Evolutionary conservation across 768 basidiomycete species (phyloP).

Genomic region (Termitomyces sp.): DNA sequence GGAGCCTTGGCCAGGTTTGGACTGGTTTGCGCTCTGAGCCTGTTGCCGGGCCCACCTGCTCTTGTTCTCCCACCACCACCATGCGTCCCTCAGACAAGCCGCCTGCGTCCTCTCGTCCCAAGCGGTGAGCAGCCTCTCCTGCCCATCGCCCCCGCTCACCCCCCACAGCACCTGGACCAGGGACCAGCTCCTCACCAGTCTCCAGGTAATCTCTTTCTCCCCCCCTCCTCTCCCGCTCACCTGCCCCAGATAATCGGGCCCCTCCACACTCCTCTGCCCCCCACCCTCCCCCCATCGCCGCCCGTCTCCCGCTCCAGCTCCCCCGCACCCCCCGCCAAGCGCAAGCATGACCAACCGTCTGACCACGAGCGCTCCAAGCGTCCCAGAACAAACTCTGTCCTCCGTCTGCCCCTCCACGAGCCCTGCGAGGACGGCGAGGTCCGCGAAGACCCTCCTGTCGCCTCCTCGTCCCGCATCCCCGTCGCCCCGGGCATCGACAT

Average conservation of each 20-base stretch:
- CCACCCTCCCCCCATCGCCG: slow-evolving; percentile 50
- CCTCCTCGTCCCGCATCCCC: slow-evolving; percentile 26
- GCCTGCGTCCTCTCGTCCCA: slow-evolving; percentile 22
- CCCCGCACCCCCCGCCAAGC: slow-evolving; percentile 45
- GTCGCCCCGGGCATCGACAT: slow-evolving; percentile 22
- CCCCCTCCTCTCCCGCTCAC: slow-evolving; percentile 12
- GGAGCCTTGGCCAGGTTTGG: slow-evolving; percentile 15
- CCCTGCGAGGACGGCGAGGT: slow-evolving; percentile 58
- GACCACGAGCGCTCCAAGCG: slow-evolving; percentile 47
- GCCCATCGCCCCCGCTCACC: slow-evolving; percentile 17
- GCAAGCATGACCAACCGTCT: slow-evolving; percentile 40
- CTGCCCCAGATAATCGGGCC: slow-evolving; percentile 39
- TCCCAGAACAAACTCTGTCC: slow-evolving; percentile 35
- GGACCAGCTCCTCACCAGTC: slow-evolving; percentile 47
- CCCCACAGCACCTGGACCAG: slow-evolving; percentile 46
- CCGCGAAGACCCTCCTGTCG: slow-evolving; percentile 39
- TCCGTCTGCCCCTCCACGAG: slow-evolving; percentile 28
- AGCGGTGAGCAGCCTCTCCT: slow-evolving; percentile 30
- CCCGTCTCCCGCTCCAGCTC: slow-evolving; percentile 49
- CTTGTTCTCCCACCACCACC: slow-evolving; percentile 48
- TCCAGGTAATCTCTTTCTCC: slow-evolving; percentile 35
- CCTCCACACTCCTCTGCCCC: slow-evolving; percentile 41
- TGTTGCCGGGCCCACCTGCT: slow-evolving; percentile 31
- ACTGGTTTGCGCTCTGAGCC: slow-evolving; percentile 21
- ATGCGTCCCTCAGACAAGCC: too few relatives aligned